A percentile compares a stretch with the other conserved stretches of the same genome.
phyloP scores from a whole-genome alignment of 129 eudicot genomes.

The Lonicera japonica region DNA sequence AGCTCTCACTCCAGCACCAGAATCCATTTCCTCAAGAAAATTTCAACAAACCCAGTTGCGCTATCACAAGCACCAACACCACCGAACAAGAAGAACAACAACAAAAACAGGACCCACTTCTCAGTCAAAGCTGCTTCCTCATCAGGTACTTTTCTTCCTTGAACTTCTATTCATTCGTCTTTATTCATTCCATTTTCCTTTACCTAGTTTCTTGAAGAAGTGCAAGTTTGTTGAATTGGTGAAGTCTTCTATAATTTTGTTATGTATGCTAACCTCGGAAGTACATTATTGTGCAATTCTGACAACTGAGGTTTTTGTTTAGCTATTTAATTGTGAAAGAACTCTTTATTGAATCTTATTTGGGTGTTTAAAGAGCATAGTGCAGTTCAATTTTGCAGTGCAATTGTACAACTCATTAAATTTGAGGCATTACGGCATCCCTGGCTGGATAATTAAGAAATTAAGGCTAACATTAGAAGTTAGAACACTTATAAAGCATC shows the following conservation, averaged over 20 bases:
- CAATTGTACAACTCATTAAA: too few species aligned
- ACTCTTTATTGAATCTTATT: too few species aligned
- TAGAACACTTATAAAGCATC: too few species aligned
- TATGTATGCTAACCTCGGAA: not conserved
- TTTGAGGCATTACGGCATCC: too few species aligned
- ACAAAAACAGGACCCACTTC: slow-evolving; percentile 13
- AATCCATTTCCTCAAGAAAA: slow-evolving; percentile 10
- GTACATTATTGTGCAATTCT: too few species aligned
- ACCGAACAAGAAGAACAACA: slow-evolving; percentile 5
- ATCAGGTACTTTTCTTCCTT: slow-evolving; percentile 50
- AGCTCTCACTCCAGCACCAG: slow-evolving; percentile 11
- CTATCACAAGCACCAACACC: not conserved
- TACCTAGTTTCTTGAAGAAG: not conserved
- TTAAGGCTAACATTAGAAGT: too few species aligned
- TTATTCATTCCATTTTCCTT: not conserved
- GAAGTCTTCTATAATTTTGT: not conserved
- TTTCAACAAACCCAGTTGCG: slow-evolving; percentile 5
- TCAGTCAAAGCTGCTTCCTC: slow-evolving; percentile 44
- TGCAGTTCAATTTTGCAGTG: not conserved
- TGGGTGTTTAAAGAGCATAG: not conserved
- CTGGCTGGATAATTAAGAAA: too few species aligned
- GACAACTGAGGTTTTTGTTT: too few species aligned
- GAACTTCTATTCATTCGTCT: not conserved
- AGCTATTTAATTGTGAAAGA: not conserved
- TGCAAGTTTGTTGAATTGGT: not conserved